These are phyloP conservation scores for Nannizziopsis arthrosporioides DNA, from an alignment of 2,329 filamentous ascomycete genomes.

Conservation along the genomic window DNA sequence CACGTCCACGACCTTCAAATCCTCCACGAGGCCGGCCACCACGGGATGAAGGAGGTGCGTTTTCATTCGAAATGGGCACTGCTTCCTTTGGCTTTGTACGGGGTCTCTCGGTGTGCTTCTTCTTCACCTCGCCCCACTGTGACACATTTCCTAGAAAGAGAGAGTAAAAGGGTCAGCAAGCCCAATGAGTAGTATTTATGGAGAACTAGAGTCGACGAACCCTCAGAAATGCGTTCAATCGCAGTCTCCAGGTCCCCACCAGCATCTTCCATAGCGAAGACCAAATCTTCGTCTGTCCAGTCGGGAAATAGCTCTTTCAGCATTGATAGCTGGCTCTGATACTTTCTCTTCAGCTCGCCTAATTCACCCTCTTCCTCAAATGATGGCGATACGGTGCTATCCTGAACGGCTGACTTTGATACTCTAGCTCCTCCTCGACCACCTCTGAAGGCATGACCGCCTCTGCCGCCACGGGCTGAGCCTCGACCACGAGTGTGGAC, in stretches of 20 bases:
- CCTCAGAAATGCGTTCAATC: conserved; percentile 42
- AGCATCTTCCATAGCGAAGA: conserved; percentile 78
- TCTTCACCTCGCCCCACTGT: conserved; percentile 44
- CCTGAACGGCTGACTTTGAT: conserved; percentile 62
- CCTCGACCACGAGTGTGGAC: conserved; percentile 85
- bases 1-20: conserved; percentile 36
- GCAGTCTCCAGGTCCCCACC: conserved; percentile 39
- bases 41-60: conserved; percentile 26
- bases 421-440: conserved; percentile 56
- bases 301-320: conserved; percentile 89
- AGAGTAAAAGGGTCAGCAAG: conserved; percentile 5
- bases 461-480: conserved; percentile 73
- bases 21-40: conserved; percentile 38
- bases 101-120: conserved; percentile 37
- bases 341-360: conserved; percentile 82
- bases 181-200: background rate
- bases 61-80: conserved; percentile 26
- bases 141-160: conserved; percentile 36
- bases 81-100: conserved; percentile 38
- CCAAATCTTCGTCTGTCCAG: conserved; percentile 90
- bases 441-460: conserved; percentile 58
- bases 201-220: conserved; percentile 20
- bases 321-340: conserved; percentile 62
- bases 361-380: conserved; percentile 80
- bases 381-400: conserved; percentile 48